A percentile compares a stretch with the other conserved stretches of the same genome.
Evolutionary conservation across 208 protist species (phyloP).

Genomic region (Acanthamoeba royreba): DNA sequence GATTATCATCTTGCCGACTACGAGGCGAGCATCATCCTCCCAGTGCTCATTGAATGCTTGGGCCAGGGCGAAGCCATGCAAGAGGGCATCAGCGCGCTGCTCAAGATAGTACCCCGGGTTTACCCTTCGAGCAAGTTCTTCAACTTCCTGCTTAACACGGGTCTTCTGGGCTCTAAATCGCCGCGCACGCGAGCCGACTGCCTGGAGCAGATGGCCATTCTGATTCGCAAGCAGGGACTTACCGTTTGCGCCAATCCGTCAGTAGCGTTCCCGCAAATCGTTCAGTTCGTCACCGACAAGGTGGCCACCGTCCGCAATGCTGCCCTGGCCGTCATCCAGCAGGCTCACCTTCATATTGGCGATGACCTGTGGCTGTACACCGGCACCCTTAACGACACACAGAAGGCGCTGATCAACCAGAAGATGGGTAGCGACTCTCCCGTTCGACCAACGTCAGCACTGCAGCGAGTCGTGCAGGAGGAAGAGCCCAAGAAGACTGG

Average conservation of each 20-base stretch:
- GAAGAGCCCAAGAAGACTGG: too few species aligned
- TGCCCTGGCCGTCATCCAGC: slow-evolving; percentile 33
- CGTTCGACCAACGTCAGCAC: neutral
- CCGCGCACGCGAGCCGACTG: slow-evolving; percentile 37
- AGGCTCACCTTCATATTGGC: slow-evolving; percentile 41
- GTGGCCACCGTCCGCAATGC: slow-evolving; percentile 51
- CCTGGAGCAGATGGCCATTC: slow-evolving; percentile 33
- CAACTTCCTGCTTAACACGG: neutral
- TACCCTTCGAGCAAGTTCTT: slow-evolving; percentile 59
- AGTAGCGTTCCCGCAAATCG: slow-evolving; percentile 25
- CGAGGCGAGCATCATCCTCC: slow-evolving; percentile 54
- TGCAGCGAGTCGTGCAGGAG: too few species aligned
- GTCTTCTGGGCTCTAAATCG: slow-evolving; percentile 46
- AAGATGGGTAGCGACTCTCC: slow-evolving; percentile 11
- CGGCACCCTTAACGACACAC: slow-evolving; percentile 22
- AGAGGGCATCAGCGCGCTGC: neutral
- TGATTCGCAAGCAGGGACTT: slow-evolving; percentile 54
- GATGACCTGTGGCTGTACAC: slow-evolving; percentile 40
- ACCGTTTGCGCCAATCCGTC: slow-evolving; percentile 46
- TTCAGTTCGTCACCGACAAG: slow-evolving; percentile 44
- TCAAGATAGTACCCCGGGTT: slow-evolving; percentile 2
- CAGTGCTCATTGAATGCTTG: slow-evolving; percentile 28
- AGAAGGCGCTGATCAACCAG: slow-evolving; percentile 27
- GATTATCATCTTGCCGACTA: slow-evolving; percentile 54
- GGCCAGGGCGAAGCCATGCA: neutral